Evolutionary conservation across 352 stramenopile species (phyloP).

Genomic region (Pelagophyceae sp.): DNA sequence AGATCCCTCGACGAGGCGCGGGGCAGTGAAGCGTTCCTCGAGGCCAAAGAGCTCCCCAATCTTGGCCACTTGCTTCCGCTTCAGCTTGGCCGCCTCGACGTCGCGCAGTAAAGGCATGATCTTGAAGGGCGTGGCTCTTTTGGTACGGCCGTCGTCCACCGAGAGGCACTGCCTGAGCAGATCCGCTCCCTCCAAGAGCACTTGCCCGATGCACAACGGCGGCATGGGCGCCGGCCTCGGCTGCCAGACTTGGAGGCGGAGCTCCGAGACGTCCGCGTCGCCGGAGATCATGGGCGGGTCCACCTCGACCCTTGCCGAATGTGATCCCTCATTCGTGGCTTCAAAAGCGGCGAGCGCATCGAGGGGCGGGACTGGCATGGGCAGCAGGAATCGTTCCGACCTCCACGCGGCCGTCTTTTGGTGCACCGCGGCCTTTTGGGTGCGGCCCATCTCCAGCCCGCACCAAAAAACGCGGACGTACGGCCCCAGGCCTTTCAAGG

Average conservation of each 20-base stretch:
- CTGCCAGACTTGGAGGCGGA: neutral
- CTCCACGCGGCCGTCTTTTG: neutral
- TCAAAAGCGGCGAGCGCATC: neutral
- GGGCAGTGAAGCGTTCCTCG: neutral
- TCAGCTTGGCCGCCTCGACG: neutral
- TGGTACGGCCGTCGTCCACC: neutral
- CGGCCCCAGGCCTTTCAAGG: neutral
- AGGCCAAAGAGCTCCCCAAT: neutral
- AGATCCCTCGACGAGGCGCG: neutral
- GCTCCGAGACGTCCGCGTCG: neutral
- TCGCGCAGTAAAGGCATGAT: neutral
- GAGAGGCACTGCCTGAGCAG: neutral
- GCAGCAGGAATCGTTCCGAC: neutral
- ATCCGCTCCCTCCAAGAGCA: slow-evolving; percentile 3
- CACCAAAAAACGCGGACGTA: neutral
- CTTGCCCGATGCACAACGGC: neutral
- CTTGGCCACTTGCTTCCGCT: neutral
- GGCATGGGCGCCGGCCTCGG: neutral
- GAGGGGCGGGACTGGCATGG: neutral
- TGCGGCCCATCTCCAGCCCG: neutral
- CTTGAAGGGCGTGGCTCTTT: neutral
- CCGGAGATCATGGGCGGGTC: neutral
- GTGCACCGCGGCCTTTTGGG: neutral
- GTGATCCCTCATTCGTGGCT: neutral
- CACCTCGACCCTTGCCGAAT: neutral